Evolutionary conservation across 768 basidiomycete species (phyloP).

Genomic region (Trametes maxima): DNA sequence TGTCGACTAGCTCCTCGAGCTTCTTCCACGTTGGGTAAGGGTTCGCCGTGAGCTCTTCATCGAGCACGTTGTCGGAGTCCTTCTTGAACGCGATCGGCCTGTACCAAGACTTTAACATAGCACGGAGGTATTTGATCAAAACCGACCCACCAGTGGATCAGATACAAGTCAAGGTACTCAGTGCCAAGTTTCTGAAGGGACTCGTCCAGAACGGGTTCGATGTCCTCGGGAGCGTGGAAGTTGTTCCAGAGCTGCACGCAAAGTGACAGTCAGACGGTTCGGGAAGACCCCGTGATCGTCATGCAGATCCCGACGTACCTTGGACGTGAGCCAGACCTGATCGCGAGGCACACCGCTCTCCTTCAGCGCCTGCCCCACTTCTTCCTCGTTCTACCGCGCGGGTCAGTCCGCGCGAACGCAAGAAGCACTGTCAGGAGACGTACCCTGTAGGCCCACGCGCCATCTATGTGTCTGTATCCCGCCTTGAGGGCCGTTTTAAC

Average conservation of each 20-base stretch:
- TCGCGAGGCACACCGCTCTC: constrained; percentile 62
- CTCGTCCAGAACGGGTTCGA: constrained; percentile 68
- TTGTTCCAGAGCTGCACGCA: constrained; percentile 67
- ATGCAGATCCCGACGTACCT: constrained; percentile 37
- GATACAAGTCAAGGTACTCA: constrained; percentile 77
- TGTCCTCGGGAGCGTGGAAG: constrained; percentile 74
- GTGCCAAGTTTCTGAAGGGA: constrained; percentile 61
- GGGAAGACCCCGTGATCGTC: too few species aligned
- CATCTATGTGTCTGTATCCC: constrained; percentile 75
- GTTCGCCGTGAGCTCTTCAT: constrained; percentile 61
- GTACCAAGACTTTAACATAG: background rate
- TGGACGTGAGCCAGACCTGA: constrained; percentile 67
- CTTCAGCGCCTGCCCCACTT: constrained; percentile 64
- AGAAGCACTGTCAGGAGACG: constrained; percentile 18
- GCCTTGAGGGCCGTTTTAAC: constrained; percentile 65
- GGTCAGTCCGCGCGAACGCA: background rate
- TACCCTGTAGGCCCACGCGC: constrained; percentile 70
- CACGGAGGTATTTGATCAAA: background rate
- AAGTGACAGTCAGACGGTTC: background rate
- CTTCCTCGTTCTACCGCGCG: constrained; percentile 58
- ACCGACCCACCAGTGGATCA: constrained; percentile 70
- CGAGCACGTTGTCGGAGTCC: constrained; percentile 47
- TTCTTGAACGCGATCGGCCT: constrained; percentile 74
- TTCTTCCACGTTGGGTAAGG: constrained; percentile 82
- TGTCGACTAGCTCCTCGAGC: constrained; percentile 75